These are phyloP conservation scores for Meripilus lineatus DNA, from an alignment of 1,284 basidiomycete genomes.

Conservation along the genomic window DNA sequence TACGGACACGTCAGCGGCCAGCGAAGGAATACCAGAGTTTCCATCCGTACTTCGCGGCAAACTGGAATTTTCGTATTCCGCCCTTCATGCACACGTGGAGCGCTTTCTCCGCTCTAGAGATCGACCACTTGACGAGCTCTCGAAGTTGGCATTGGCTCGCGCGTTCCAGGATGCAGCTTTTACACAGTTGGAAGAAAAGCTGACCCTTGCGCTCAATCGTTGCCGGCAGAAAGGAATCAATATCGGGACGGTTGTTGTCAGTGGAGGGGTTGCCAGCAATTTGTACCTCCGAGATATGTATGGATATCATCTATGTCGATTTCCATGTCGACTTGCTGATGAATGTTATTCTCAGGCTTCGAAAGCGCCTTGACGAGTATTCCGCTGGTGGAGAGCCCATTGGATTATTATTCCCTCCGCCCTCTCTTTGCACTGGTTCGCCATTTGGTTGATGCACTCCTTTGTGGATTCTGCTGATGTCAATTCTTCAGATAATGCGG, in stretches of 20 bases:
- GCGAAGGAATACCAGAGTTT: constrained; percentile 34
- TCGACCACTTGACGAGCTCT: constrained; percentile 28
- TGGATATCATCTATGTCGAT: constrained; percentile 13
- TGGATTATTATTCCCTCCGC: constrained; percentile 62
- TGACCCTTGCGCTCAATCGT: constrained; percentile 54
- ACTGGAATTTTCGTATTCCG: constrained; percentile 75
- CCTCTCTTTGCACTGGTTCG: constrained; percentile 76
- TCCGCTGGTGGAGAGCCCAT: no score
- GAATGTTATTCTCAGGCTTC: constrained; percentile 42
- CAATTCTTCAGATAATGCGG: constrained; percentile 77
- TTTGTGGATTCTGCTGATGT: neutral
- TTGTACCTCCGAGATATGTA: constrained; percentile 60
- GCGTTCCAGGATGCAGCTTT: constrained; percentile 73
- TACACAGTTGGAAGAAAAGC: constrained; percentile 71
- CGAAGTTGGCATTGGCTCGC: constrained; percentile 49
- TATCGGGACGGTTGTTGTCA: constrained; percentile 66
- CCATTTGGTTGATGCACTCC: neutral
- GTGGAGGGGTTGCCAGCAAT: constrained; percentile 92
- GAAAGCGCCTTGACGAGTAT: constrained; percentile 8
- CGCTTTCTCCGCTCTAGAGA: constrained; percentile 39
- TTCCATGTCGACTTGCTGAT: no score
- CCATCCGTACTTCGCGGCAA: constrained; percentile 50
- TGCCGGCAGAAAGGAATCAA: constrained; percentile 36
- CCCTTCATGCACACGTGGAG: constrained; percentile 64
- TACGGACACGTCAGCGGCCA: constrained; percentile 22